Percentiles rank a stretch among this genome's conserved stretches.
Evolutionary conservation across 768 basidiomycete species (phyloP).

Genomic region (Trametes cubensis): DNA sequence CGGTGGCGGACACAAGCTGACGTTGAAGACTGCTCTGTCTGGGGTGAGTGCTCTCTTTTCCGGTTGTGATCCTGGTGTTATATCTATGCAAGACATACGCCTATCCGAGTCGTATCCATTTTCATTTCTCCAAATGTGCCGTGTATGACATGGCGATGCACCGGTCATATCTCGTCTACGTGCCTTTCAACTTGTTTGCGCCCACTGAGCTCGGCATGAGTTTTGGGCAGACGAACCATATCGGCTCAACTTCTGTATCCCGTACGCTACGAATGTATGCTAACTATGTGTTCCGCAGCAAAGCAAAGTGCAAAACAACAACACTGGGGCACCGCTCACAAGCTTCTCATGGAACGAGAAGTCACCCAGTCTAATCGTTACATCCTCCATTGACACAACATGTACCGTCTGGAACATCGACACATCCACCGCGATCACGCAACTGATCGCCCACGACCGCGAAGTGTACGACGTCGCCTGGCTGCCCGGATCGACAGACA

Average conservation of each 20-base stretch:
- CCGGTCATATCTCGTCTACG: too few species aligned
- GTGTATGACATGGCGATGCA: too few species aligned
- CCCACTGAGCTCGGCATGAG: background rate
- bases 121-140: too few species aligned
- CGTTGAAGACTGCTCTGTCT: constrained; percentile 76
- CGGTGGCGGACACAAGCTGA: constrained; percentile 62
- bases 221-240: too few species aligned
- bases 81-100: too few species aligned
- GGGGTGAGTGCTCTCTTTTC: constrained; percentile 57
- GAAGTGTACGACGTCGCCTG: constrained; percentile 99
- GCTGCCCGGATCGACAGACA: constrained; percentile 93
- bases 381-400: constrained; percentile 97
- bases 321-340: constrained; percentile 87
- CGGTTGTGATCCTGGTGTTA: background rate
- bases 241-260: too few species aligned
- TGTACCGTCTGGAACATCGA: constrained; percentile 99
- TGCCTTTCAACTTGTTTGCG: background rate
- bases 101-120: too few species aligned
- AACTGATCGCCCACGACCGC: constrained; percentile 95
- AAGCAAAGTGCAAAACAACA: constrained; percentile 87
- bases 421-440: constrained; percentile 89
- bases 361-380: constrained; percentile 87
- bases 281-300: constrained; percentile 46
- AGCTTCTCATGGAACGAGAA: constrained; percentile 98
- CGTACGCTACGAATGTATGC: too few species aligned